phyloP scores from a whole-genome alignment of 2,329 filamentous ascomycete genomes.

The Colletotrichum gloeosporioides region DNA sequence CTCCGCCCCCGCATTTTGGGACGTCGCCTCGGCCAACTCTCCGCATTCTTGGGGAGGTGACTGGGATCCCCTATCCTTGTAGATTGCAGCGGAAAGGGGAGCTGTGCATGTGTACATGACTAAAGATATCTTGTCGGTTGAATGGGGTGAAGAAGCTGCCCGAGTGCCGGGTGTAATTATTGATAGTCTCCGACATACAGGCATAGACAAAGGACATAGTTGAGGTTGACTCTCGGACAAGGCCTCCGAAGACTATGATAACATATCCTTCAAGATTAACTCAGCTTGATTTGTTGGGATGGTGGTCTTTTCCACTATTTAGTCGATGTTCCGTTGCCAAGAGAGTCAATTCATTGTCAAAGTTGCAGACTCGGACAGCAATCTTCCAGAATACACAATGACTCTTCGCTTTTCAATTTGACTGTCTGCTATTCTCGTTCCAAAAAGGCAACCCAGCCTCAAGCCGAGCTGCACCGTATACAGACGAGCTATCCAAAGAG shows the following conservation, averaged over 20 bases:
- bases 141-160: background rate
- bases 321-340: background rate
- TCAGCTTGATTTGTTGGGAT: background rate
- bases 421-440: constrained; percentile 14
- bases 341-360: background rate
- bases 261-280: background rate
- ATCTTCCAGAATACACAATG: background rate
- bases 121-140: background rate
- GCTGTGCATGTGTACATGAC: background rate
- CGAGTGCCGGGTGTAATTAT: background rate
- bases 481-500: constrained; percentile 8
- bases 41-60: background rate
- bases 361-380: background rate
- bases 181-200: background rate
- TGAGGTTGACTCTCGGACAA: background rate
- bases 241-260: background rate
- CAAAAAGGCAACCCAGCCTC: constrained; percentile 15
- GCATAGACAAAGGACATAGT: background rate
- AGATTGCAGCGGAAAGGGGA: background rate
- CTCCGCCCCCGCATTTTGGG: constrained; percentile 13
- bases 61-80: background rate
- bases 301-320: background rate
- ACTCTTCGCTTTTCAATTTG: background rate
- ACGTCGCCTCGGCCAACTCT: background rate
- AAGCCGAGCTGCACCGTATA: constrained; percentile 8